Evolutionary conservation across 768 basidiomycete species (phyloP).

Genomic region (Macrocybe gigantea): DNA sequence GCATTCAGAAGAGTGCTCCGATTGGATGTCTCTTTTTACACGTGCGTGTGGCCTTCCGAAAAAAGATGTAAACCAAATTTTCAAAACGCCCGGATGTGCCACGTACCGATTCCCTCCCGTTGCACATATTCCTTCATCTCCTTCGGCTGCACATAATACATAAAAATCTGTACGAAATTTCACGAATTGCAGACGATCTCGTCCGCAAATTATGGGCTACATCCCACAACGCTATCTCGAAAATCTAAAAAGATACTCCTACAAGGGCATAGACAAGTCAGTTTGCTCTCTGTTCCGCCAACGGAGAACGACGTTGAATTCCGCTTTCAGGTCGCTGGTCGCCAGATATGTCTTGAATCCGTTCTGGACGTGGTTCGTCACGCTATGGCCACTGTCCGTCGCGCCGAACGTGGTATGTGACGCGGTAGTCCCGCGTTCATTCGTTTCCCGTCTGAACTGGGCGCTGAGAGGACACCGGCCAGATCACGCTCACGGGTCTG

Average conservation of each 20-base stretch:
- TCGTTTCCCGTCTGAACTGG: background rate
- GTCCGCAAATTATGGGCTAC: slow-evolving; percentile 45
- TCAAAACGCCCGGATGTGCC: too few species aligned
- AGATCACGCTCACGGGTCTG: slow-evolving; percentile 91
- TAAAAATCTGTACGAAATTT: too few species aligned
- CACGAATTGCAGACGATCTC: background rate
- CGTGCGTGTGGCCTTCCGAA: too few species aligned
- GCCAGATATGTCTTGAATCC: slow-evolving; percentile 75
- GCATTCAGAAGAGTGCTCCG: too few species aligned
- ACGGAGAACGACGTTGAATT: background rate
- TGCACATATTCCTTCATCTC: too few species aligned
- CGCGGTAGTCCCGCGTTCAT: too few species aligned
- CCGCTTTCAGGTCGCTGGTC: slow-evolving; percentile 54
- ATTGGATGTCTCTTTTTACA: too few species aligned
- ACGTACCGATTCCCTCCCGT: too few species aligned
- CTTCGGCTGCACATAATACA: too few species aligned
- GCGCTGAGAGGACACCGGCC: background rate
- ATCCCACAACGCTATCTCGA: slow-evolving; percentile 62
- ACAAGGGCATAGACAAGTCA: slow-evolving; percentile 79
- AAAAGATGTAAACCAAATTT: too few species aligned
- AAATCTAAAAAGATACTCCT: slow-evolving; percentile 73
- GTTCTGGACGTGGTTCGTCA: slow-evolving; percentile 92
- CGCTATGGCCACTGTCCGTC: slow-evolving; percentile 75
- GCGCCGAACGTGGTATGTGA: slow-evolving; percentile 79
- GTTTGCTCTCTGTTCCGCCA: slow-evolving; percentile 12